Percentiles rank a stretch among this genome's conserved stretches.
These are phyloP conservation scores for Pyrrhoderma noxium DNA, from an alignment of 1,284 basidiomycete species.

Conservation along the genomic window DNA sequence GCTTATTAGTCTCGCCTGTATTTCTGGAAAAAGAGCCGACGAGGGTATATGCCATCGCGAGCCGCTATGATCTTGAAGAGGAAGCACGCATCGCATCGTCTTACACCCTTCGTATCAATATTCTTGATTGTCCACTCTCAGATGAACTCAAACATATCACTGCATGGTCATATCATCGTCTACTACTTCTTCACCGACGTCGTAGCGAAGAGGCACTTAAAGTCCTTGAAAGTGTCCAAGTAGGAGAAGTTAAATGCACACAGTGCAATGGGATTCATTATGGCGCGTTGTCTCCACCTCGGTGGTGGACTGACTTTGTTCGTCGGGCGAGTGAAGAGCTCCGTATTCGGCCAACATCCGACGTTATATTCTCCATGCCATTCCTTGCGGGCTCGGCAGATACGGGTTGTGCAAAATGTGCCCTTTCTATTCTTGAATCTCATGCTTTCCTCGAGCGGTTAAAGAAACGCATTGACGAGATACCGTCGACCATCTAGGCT, in stretches of 20 bases:
- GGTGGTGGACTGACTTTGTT: conserved; percentile 63
- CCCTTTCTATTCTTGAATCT: conserved; percentile 54
- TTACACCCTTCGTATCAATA: conserved; percentile 45
- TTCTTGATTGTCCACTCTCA: conserved; percentile 46
- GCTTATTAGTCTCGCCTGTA: conserved; percentile 40
- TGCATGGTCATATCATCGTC: conserved; percentile 56
- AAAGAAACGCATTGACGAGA: conserved; percentile 49
- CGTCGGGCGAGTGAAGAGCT: conserved; percentile 50
- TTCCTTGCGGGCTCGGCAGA: conserved; percentile 50
- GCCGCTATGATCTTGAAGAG: conserved; percentile 52
- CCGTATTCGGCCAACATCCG: conserved; percentile 45
- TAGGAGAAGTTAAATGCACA: conserved; percentile 52
- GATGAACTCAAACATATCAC: conserved; percentile 61
- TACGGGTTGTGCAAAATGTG: conserved; percentile 50
- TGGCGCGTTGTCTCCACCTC: conserved; percentile 41
- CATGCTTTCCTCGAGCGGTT: conserved; percentile 46
- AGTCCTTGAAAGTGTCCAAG: conserved; percentile 33
- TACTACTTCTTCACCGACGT: conserved; percentile 50
- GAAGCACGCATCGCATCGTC: conserved; percentile 47
- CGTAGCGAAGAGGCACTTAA: conserved; percentile 43
- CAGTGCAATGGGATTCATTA: conserved; percentile 53
- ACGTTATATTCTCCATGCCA: conserved; percentile 49
- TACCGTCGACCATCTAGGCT: conserved; percentile 52
- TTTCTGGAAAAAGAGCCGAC: conserved; percentile 44
- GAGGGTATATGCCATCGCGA: conserved; percentile 64